Evolutionary conservation across 2,329 filamentous ascomycete genomes (phyloP).

Genomic region (Coniochaeta sp.): DNA sequence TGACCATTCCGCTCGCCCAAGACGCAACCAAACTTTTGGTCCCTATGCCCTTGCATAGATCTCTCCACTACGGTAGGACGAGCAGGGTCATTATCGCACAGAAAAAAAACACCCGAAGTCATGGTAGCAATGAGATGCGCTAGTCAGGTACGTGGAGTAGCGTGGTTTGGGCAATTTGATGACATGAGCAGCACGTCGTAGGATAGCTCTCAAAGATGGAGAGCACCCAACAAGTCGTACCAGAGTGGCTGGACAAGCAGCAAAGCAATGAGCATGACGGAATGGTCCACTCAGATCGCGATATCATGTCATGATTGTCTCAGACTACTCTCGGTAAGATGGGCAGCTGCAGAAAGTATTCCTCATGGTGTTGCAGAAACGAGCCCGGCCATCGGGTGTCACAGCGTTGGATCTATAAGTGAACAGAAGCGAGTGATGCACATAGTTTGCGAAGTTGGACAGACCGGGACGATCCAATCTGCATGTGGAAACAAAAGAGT

Average conservation of each 20-base stretch:
- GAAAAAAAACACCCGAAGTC: not conserved
- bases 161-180: not conserved
- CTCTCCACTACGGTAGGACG: not conserved
- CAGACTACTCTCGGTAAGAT: not conserved
- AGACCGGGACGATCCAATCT: not conserved
- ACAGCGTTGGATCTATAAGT: not conserved
- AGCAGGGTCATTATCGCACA: not conserved
- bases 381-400: not conserved
- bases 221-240: not conserved
- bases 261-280: not conserved
- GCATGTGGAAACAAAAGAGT: not conserved
- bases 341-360: conserved; percentile 1
- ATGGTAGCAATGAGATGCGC: not conserved
- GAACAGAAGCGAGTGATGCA: not conserved
- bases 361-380: not conserved
- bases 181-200: not conserved
- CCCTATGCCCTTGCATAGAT: not conserved
- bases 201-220: not conserved
- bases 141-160: not conserved
- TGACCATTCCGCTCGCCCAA: not conserved
- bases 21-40: not conserved
- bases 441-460: not conserved
- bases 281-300: not conserved
- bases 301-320: not conserved
- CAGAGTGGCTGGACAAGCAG: not conserved